Conservation (phyloP, 2,329 filamentous ascomycete genomes). For the Talaromyces sp. region DNA sequence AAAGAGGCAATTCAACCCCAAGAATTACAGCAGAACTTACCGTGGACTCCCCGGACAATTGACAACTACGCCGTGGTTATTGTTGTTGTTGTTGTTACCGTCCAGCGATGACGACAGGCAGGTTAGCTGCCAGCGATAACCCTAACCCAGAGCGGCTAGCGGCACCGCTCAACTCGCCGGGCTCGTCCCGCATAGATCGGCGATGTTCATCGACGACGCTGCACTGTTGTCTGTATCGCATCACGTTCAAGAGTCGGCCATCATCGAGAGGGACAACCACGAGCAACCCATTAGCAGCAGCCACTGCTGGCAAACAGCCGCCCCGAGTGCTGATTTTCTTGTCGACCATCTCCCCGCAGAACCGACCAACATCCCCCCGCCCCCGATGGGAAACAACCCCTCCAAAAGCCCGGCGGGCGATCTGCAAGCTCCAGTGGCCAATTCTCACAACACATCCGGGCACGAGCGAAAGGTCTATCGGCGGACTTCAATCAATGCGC, state of each 20-base stretch:
- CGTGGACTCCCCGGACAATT: background rate
- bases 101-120: background rate
- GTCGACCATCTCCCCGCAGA: conserved; percentile 9
- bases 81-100: background rate
- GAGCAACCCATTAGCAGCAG: conserved; percentile 2
- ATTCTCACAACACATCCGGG: conserved; percentile 20
- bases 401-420: conserved; percentile 39
- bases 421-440: conserved; percentile 22
- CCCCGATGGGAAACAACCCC: conserved; percentile 46
- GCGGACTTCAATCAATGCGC: conserved; percentile 37
- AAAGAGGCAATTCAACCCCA: background rate
- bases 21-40: background rate
- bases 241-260: background rate
- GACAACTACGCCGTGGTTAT: background rate
- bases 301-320: conserved; percentile 11
- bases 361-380: conserved; percentile 17
- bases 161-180: background rate
- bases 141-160: background rate
- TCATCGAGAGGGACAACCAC: background rate
- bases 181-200: background rate
- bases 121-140: background rate
- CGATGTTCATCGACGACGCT: background rate
- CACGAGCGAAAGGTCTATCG: conserved; percentile 37
- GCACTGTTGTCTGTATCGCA: background rate
- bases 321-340: conserved; percentile 20